These are phyloP conservation scores for Rhododendron williamsianum DNA, from an alignment of 148 eudicot genomes.

Conservation along the genomic window DNA sequence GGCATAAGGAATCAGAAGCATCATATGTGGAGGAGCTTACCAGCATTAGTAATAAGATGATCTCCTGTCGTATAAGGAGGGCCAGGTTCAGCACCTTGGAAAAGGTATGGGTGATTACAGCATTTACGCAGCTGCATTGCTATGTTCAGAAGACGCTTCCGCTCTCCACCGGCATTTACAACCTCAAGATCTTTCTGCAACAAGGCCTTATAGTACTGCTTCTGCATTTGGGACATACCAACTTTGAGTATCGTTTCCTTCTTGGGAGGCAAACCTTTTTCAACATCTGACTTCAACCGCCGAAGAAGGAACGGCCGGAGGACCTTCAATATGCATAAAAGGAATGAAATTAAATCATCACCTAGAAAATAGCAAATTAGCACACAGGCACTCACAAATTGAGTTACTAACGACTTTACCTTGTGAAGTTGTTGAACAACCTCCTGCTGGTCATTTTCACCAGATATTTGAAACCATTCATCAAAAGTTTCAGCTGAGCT, in stretches of 20 bases:
- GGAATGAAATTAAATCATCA: background rate
- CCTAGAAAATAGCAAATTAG: background rate
- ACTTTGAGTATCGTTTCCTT: conserved; percentile 98
- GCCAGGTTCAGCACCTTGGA: conserved; percentile 99
- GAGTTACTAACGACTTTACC: conserved; percentile 28
- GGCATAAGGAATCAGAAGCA: background rate
- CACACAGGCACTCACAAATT: background rate
- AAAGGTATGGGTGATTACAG: conserved; percentile 95
- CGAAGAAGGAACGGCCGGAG: conserved; percentile 93
- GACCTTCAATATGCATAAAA: conserved; percentile 38
- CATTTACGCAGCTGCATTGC: conserved; percentile 99
- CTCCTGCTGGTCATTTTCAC: conserved; percentile 95
- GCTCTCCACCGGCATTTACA: conserved; percentile 98
- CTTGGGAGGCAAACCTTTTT: conserved; percentile 97
- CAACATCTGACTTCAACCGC: conserved; percentile 98
- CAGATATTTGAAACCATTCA: conserved; percentile 98
- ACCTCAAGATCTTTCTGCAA: conserved; percentile 99
- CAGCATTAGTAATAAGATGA: conserved; percentile 86
- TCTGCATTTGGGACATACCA: conserved; percentile 99
- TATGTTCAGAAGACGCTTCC: conserved; percentile 90
- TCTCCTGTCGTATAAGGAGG: conserved; percentile 97
- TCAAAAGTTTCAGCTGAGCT: conserved; percentile 98
- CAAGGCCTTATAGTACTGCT: conserved; percentile 83
- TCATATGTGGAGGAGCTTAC: conserved; percentile 27
- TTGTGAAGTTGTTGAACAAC: conserved; percentile 97